phyloP scores from a whole-genome alignment of 768 basidiomycete species.

The Lactarius quietus region DNA sequence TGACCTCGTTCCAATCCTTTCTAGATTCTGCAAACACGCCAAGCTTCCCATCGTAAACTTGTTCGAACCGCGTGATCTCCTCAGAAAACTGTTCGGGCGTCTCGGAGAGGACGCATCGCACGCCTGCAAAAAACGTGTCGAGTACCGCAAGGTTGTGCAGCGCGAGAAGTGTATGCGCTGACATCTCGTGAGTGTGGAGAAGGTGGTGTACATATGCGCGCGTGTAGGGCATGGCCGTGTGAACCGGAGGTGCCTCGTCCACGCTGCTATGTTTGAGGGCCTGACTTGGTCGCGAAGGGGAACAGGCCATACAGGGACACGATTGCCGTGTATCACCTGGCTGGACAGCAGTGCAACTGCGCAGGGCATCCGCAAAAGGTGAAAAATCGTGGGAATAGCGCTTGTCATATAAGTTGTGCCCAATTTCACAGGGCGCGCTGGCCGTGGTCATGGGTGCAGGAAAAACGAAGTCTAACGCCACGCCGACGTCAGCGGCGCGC shows the following conservation, averaged over 20 bases:
- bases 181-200: conserved; percentile 88
- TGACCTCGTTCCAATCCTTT: conserved; percentile 59
- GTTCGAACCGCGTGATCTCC: conserved; percentile 51
- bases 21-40: conserved; percentile 50
- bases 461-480: conserved; percentile 78
- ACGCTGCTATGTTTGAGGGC: conserved; percentile 26
- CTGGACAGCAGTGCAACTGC: conserved; percentile 36
- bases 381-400: conserved; percentile 60
- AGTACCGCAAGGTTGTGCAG: conserved; percentile 74
- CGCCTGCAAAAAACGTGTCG: conserved; percentile 56
- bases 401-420: conserved; percentile 67
- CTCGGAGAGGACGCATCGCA: conserved; percentile 41
- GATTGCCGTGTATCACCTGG: conserved; percentile 39
- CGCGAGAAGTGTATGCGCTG: conserved; percentile 68
- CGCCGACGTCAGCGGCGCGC: conserved; percentile 59
- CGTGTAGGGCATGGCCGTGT: conserved; percentile 35
- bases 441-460: conserved; percentile 37
- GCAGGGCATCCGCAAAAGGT: conserved; percentile 45
- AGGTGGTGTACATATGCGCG: conserved; percentile 81
- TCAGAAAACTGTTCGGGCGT: conserved; percentile 33
- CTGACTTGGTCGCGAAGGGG: conserved; percentile 24
- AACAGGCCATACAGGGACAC: conserved; percentile 32
- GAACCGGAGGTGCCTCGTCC: conserved; percentile 34
- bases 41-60: conserved; percentile 47
- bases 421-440: conserved; percentile 42